Percentiles rank a stretch among this genome's conserved stretches.
Conservation (phyloP, 352 stramenopile species). For the Phytophthora tentaculata region DNA sequence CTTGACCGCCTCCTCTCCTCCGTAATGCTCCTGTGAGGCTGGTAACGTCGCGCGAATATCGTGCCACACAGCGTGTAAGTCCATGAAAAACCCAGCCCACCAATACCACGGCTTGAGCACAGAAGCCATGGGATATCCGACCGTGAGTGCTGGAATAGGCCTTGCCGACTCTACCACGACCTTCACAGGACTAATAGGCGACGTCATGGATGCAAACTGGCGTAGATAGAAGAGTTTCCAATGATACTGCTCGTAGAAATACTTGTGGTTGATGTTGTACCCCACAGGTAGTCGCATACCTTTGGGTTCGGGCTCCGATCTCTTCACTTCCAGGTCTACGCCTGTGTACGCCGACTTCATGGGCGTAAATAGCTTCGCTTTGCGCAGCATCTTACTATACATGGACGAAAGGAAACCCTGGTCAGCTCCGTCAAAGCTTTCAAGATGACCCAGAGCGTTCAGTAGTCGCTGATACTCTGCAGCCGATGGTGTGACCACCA, state of each 20-base stretch:
- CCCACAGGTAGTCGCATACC: conserved; percentile 85
- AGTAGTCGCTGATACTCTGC: conserved; percentile 79
- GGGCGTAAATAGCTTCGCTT: conserved; percentile 77
- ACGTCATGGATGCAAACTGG: conserved; percentile 89
- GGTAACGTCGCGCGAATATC: conserved; percentile 82
- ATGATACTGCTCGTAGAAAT: conserved; percentile 90
- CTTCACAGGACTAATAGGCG: conserved; percentile 82
- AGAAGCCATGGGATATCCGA: conserved; percentile 88
- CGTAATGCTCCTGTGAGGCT: conserved; percentile 71
- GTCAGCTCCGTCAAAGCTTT: conserved; percentile 84
- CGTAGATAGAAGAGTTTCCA: conserved; percentile 88
- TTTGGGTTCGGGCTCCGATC: conserved; percentile 49
- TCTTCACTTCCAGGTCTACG: conserved; percentile 46
- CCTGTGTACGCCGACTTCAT: conserved; percentile 37
- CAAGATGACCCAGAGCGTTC: conserved; percentile 57
- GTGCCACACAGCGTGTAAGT: conserved; percentile 86
- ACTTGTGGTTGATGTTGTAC: conserved; percentile 94
- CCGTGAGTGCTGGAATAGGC: conserved; percentile 76
- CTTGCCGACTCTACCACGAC: conserved; percentile 86
- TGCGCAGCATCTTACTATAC: conserved; percentile 83
- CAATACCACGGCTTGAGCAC: conserved; percentile 91
- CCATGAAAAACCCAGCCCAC: conserved; percentile 85
- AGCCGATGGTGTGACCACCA: conserved; percentile 83
- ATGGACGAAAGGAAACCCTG: conserved; percentile 89
- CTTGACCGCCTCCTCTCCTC: conserved; percentile 68